A percentile compares a stretch with the other conserved stretches of the same genome.
Evolutionary conservation across 225 moss, liverwort and hornwort genomes (phyloP).

Genomic region (Takakia lepidozioides): DNA sequence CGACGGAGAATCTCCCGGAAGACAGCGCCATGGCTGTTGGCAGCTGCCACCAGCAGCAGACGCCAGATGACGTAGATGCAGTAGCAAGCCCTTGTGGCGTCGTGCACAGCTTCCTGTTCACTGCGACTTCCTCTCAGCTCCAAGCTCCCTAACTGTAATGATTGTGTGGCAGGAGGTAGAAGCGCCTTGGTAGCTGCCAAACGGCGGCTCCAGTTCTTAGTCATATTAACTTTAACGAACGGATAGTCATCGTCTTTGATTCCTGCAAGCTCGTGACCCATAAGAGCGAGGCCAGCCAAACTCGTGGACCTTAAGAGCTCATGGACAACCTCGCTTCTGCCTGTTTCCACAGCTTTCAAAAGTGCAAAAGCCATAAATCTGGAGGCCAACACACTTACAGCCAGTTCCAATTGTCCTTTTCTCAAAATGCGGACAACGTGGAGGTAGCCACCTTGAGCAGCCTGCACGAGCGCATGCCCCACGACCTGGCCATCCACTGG

Average conservation of each 20-base stretch:
- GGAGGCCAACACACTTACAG: slow-evolving; percentile 20
- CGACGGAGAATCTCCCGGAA: slow-evolving; percentile 23
- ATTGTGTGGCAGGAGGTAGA: slow-evolving; percentile 11
- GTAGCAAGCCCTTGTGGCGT: slow-evolving; percentile 36
- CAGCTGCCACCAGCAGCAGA: slow-evolving; percentile 23
- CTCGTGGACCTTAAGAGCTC: slow-evolving; percentile 17
- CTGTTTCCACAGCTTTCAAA: slow-evolving; percentile 25
- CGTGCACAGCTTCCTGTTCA: slow-evolving; percentile 26
- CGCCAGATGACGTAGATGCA: slow-evolving; percentile 31
- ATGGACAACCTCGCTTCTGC: slow-evolving; percentile 14
- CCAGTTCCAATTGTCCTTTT: slow-evolving; percentile 19
- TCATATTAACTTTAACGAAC: slow-evolving; percentile 4
- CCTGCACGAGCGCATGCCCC: slow-evolving; percentile 41
- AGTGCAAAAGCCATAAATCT: slow-evolving; percentile 41
- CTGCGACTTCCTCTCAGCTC: slow-evolving; percentile 4
- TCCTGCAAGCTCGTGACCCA: slow-evolving; percentile 25
- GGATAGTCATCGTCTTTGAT: slow-evolving; percentile 25
- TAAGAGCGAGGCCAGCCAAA: slow-evolving; percentile 18
- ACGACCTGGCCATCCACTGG: slow-evolving; percentile 26
- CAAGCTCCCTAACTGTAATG: slow-evolving; percentile 4
- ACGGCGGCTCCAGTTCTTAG: slow-evolving; percentile 15
- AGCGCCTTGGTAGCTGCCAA: slow-evolving; percentile 11
- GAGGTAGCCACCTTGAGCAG: slow-evolving; percentile 18
- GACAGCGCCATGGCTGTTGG: slow-evolving; percentile 18
- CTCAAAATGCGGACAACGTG: slow-evolving; percentile 24